Evolutionary conservation across 2,329 filamentous ascomycete genomes (phyloP).

Genomic region (Rhynchosporium agropyri): DNA sequence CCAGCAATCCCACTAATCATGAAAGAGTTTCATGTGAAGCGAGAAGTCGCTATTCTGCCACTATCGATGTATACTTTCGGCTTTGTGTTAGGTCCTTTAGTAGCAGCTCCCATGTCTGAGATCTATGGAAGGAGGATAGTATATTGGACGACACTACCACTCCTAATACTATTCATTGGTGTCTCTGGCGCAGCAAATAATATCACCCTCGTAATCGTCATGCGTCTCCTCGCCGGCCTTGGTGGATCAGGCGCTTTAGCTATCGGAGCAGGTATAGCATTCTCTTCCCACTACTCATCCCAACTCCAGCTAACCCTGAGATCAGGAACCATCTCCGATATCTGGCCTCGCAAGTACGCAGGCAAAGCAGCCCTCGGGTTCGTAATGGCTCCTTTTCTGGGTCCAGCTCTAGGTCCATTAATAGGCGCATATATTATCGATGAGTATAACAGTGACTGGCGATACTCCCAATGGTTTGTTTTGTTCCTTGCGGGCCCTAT

Average conservation of each 20-base stretch:
- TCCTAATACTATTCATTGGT: slow-evolving; percentile 63
- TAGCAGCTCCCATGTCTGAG: slow-evolving; percentile 69
- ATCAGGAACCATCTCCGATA: slow-evolving; percentile 50
- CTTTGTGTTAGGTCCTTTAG: slow-evolving; percentile 61
- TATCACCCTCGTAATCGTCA: slow-evolving; percentile 61
- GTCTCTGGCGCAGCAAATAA: slow-evolving; percentile 59
- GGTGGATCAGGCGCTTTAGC: slow-evolving; percentile 53
- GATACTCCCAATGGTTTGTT: slow-evolving; percentile 35
- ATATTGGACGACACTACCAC: slow-evolving; percentile 60
- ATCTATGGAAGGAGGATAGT: slow-evolving; percentile 62
- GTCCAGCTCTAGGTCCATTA: slow-evolving; percentile 35
- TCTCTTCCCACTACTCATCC: background rate
- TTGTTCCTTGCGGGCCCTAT: slow-evolving; percentile 41
- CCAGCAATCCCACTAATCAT: slow-evolving; percentile 54
- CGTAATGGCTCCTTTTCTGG: slow-evolving; percentile 37
- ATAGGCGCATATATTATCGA: slow-evolving; percentile 41
- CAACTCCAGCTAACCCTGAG: slow-evolving; percentile 6
- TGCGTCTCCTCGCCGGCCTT: slow-evolving; percentile 66
- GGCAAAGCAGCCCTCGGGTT: slow-evolving; percentile 34
- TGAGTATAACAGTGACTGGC: slow-evolving; percentile 36
- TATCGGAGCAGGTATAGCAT: slow-evolving; percentile 34
- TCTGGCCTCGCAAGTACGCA: slow-evolving; percentile 47
- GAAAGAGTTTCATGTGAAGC: slow-evolving; percentile 55
- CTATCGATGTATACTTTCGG: slow-evolving; percentile 63
- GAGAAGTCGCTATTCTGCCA: slow-evolving; percentile 59